Evolutionary conservation across 495 filamentous ascomycete species (phyloP), one percentile per base, ranked within the genome.

Genomic region (Neurospora sp.): DNA sequence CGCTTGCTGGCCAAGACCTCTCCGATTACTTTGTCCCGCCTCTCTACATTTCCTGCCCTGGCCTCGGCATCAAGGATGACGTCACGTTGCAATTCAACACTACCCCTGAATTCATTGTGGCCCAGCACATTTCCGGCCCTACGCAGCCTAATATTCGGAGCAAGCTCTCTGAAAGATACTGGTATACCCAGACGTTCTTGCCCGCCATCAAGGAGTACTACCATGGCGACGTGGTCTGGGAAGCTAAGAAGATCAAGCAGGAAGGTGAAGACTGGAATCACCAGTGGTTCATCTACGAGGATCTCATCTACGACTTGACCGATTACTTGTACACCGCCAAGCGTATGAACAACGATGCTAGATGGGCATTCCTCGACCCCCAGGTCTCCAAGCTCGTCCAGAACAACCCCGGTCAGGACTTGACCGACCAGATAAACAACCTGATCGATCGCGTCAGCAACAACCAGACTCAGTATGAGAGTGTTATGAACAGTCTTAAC

Each of bases 11-110:
- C 18, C 59, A 88, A 80, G 91, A 93, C 76, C 79, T 98, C 53
- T 92, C 93, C 75, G 83, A 86, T n/a, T 97, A 97, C 78, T 96
- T 99, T 78, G 83, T 89, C 1, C 88, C 93, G 42, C 96, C 94
- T 6, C 87, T 98, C 20, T 88, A 85, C n/a, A 79, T 89, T 22
- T 88, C 89, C 7, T 99, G 96, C 81, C 84, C 85, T 3, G 86
- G 87, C 22, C 83, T 97, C 37, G 91, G 92, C 35, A 84, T 73
- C 2, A 80, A 87, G 48, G 76, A 88, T 1, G 82, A 80, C 2
- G 77, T 92, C 14, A 48, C 69, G 3, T 82, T 98, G 70, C 40
- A 75, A 40, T 79, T 85, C 72, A 97, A 97, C 77, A 87, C 88
- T 74, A 93, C 91, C 1, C 72, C 76, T 76, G 1, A 79, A 76